Base-by-base conservation (phyloP, 257 asterid species). In the Gentiana dahurica region DNA sequence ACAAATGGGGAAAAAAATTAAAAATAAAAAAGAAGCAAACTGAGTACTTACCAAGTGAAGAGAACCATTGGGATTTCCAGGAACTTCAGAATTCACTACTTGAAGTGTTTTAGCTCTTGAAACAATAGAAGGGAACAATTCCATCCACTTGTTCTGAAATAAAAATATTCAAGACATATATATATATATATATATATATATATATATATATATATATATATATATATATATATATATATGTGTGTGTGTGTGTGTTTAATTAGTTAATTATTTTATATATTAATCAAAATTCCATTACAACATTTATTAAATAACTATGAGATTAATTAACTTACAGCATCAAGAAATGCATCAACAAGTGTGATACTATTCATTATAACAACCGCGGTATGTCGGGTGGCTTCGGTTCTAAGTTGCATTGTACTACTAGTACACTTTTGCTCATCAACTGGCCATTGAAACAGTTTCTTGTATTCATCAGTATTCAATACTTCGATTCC, bases 331-430 rank as follows among this genome's bases (percentile, higher is more conserved):
- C 83, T 74, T 72, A 91, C 98, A 2, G 98, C 90, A 73, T 91
- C 93, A 44, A 91, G 73, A 66, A 91, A 81, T 0, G 94, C 97
- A 64, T 91, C 95, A 49, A 91, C 98, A 1, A 91, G 80, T 35
- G 95, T 91, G 39, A 85, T 83, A 77, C 95, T 81, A 57, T 91
- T 91, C 95, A 87, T 91, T 6, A 91, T 91, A 3, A 91, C 92
- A 4, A 91, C 93, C 1, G 88, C 81, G 8, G 75, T 80, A 54
- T 78, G 81, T 41, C 94, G 77, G 0, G 83, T 79, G 0, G 95
- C 95, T 66, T 91, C 97, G 0, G 69, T 75, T 73, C 83, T 75
- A 55, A 73, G 50, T 39, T 39, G 44, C 44, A 4, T 39, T 6
- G 77, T 75, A 46, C 24, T 41, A 4, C 66, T 35, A 32, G 65